These are phyloP conservation scores for Antitrichia curtipendula DNA, from an alignment of 225 moss, liverwort and hornwort genomes.

Conservation along the genomic window DNA sequence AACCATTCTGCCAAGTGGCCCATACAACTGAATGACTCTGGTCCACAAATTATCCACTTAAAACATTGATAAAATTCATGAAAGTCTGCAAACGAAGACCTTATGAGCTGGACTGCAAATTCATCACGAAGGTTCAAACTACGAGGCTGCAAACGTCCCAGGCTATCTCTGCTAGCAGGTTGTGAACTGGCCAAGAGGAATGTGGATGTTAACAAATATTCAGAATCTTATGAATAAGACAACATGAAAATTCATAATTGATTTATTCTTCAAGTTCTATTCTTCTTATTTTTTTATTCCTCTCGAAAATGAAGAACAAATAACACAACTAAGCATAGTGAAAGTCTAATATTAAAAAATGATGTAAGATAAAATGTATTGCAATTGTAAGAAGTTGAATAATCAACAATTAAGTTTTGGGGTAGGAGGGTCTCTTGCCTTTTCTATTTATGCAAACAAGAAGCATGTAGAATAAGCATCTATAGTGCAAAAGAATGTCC, in stretches of 20 bases:
- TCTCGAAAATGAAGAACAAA: not conserved
- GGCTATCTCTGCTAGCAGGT: not conserved
- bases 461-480: not conserved
- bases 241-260: not conserved
- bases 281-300: not conserved
- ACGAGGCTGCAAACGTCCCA: not conserved
- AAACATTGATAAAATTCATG: not conserved
- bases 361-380: not conserved
- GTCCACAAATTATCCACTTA: not conserved
- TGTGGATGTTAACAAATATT: not conserved
- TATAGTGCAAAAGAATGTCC: too few relatives aligned
- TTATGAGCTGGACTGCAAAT: not conserved
- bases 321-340: fast-evolving
- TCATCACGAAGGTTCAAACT: not conserved
- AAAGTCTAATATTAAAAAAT: not conserved
- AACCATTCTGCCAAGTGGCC: not conserved
- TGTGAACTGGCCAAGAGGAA: not conserved
- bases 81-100: not conserved
- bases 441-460: not conserved
- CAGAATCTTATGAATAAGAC: not conserved
- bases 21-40: not conserved
- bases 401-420: not conserved
- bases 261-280: not conserved
- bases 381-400: not conserved
- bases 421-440: not conserved